Percentiles rank a stretch among this genome's conserved stretches.
phyloP scores from a whole-genome alignment of 202 grass and related monocot genomes.

The Thinopyrum obtusiflorum region DNA sequence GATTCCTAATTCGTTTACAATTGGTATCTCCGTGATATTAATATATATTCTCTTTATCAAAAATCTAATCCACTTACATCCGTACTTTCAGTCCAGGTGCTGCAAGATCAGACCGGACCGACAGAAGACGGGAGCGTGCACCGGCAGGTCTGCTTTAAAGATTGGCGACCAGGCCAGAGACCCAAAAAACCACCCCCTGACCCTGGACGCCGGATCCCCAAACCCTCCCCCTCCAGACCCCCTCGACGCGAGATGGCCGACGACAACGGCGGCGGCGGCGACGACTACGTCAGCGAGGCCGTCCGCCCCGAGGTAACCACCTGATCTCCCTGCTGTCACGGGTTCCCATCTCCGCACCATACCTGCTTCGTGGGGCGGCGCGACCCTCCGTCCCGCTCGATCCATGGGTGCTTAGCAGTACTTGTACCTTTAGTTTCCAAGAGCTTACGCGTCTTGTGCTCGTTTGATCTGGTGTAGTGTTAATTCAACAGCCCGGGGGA shows the following conservation, averaged over 20 bases:
- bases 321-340: background rate
- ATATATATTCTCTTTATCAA: too few relatives aligned
- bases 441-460: background rate
- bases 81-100: too few relatives aligned
- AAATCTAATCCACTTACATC: too few relatives aligned
- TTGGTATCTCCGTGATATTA: too few relatives aligned
- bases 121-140: too few relatives aligned
- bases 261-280: constrained; percentile 21
- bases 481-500: background rate
- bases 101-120: too few relatives aligned
- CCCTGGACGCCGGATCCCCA: background rate
- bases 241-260: constrained; percentile 35
- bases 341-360: background rate
- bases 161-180: background rate
- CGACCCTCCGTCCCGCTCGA: constrained; percentile 5
- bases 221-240: background rate
- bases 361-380: background rate
- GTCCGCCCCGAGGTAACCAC: constrained; percentile 28
- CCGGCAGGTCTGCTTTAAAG: background rate
- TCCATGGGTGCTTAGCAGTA: background rate
- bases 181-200: background rate
- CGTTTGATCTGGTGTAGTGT: background rate
- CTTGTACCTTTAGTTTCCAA: background rate
- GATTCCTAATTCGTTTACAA: too few relatives aligned
- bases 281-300: constrained; percentile 16